phyloP scores from a whole-genome alignment of 2,329 filamentous ascomycete species.

The Septoria linicola region DNA sequence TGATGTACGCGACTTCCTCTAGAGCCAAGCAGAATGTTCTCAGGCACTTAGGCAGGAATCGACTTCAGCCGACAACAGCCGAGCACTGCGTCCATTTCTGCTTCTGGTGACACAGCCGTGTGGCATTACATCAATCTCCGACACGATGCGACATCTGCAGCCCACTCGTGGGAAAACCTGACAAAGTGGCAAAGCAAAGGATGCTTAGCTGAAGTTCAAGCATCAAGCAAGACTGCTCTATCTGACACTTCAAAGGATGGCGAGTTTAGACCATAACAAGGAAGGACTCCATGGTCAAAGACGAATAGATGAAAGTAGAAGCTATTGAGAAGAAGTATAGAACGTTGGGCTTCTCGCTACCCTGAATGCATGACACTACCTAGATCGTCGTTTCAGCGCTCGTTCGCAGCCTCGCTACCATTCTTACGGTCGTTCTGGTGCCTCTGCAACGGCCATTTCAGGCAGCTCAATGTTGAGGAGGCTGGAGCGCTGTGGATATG shows the following conservation, averaged over 20 bases:
- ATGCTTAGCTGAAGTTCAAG: neutral
- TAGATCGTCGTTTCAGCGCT: constrained; percentile 2
- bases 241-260: too few relatives aligned
- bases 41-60: neutral
- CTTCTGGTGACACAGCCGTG: neutral
- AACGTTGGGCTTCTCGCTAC: neutral
- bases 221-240: neutral
- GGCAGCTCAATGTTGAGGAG: neutral
- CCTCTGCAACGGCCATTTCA: neutral
- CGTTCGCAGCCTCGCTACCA: constrained; percentile 3
- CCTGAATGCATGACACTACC: neutral
- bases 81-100: neutral
- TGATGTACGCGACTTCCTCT: neutral
- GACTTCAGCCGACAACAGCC: neutral
- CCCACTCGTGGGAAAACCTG: too few relatives aligned
- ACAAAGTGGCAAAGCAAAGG: neutral
- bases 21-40: neutral
- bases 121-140: too few relatives aligned
- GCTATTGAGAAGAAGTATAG: neutral
- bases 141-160: neutral
- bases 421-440: neutral
- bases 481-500: neutral
- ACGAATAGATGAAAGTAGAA: too few relatives aligned
- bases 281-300: too few relatives aligned
- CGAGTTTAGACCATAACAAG: too few relatives aligned